phyloP scores from a whole-genome alignment of 306 rosid species.

The Rubus idaeus region DNA sequence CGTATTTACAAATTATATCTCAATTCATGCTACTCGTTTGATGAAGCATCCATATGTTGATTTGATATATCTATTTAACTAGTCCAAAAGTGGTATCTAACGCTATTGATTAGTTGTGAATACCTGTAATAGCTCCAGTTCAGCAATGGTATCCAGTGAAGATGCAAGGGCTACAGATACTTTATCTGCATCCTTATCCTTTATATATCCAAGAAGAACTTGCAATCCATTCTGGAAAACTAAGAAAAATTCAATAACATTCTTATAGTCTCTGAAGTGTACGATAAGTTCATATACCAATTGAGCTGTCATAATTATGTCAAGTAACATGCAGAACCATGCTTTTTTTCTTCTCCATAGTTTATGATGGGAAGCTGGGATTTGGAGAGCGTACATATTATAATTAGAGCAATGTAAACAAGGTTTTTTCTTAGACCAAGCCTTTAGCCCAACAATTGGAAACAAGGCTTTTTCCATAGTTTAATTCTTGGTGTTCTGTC shows the following conservation, averaged over 20 bases:
- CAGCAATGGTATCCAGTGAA: constrained; percentile 78
- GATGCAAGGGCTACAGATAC: constrained; percentile 77
- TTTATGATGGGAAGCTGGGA: background rate
- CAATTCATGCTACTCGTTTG: background rate
- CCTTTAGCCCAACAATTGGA: background rate
- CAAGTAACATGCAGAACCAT: constrained; percentile 5
- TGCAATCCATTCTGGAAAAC: constrained; percentile 72
- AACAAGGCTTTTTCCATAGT: too few species aligned
- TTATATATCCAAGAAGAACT: constrained; percentile 67
- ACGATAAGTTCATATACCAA: constrained; percentile 10
- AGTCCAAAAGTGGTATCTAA: background rate
- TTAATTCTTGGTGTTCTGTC: too few species aligned
- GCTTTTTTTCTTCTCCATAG: background rate
- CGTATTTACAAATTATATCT: constrained; percentile 3
- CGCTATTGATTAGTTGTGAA: constrained; percentile 14
- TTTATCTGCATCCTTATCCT: constrained; percentile 78
- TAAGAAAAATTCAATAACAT: constrained; percentile 26
- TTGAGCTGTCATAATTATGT: constrained; percentile 16
- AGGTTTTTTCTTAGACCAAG: background rate
- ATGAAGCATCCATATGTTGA: background rate
- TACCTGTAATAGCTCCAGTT: constrained; percentile 84
- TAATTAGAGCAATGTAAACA: background rate
- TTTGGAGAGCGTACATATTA: background rate
- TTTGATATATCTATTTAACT: background rate
- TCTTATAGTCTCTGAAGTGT: constrained; percentile 29